Conservation (phyloP, 208 protist genomes). For the Crithidia thermophila region DNA sequence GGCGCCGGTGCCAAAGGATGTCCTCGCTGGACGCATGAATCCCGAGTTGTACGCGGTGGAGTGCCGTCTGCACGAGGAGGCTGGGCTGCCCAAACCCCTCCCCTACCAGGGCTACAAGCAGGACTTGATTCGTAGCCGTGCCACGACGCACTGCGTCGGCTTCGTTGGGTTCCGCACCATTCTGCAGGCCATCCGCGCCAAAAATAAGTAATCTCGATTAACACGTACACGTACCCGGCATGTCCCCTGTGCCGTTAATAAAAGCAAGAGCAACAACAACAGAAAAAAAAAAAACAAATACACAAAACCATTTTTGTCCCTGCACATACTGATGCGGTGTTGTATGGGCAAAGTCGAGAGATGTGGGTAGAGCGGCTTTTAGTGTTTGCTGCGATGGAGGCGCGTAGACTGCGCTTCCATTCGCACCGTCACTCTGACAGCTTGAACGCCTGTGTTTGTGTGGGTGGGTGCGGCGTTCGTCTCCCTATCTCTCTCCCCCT, state of each 20-base stretch:
- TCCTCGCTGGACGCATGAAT: slow-evolving; percentile 74
- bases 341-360: too few relatives aligned
- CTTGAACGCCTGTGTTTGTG: too few relatives aligned
- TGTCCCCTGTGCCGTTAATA: not conserved
- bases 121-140: slow-evolving; percentile 26
- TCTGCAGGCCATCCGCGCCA: slow-evolving; percentile 41
- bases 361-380: too few relatives aligned
- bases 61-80: slow-evolving; percentile 82
- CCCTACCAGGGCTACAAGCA: slow-evolving; percentile 67
- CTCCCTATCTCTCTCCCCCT: not conserved
- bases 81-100: slow-evolving; percentile 62
- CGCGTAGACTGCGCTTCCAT: too few relatives aligned
- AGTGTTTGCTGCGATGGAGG: too few relatives aligned
- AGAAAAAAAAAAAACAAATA: slow-evolving; percentile 8
- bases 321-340: too few relatives aligned
- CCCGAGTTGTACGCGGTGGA: slow-evolving; percentile 82
- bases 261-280: not conserved
- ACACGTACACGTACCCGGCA: too few relatives aligned
- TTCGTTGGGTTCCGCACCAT: slow-evolving; percentile 75
- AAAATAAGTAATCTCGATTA: slow-evolving; percentile 26
- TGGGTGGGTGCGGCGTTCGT: not conserved
- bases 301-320: too few relatives aligned
- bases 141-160: slow-evolving; percentile 55
- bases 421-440: too few relatives aligned
- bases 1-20: slow-evolving; percentile 46